phyloP scores from a whole-genome alignment of 805 yeast species.

The Danielozyma ontarioensis region DNA sequence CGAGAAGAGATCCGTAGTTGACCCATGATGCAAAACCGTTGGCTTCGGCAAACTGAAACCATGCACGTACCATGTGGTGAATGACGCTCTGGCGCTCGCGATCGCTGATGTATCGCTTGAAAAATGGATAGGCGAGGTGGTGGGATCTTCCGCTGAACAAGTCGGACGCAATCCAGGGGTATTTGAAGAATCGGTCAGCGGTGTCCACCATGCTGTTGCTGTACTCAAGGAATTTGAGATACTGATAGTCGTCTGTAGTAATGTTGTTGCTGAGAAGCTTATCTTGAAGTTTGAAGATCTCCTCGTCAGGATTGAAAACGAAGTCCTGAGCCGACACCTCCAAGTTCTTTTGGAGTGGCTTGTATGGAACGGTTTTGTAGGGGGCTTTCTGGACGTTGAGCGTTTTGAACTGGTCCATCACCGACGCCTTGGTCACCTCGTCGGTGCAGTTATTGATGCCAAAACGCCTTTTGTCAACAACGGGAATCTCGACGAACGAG shows the following conservation, averaged over 20 bases:
- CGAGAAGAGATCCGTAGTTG: slow-evolving; percentile 20
- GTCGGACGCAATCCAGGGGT: slow-evolving; percentile 36
- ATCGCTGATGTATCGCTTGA: slow-evolving; percentile 28
- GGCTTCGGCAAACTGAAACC: slow-evolving; percentile 34
- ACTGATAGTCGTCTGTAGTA: slow-evolving; percentile 13
- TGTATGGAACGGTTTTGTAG: slow-evolving; percentile 3
- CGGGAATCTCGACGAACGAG: slow-evolving; percentile 23
- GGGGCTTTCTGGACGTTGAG: background rate
- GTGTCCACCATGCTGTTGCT: slow-evolving; percentile 15
- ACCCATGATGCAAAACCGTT: slow-evolving; percentile 24
- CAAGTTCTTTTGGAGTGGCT: slow-evolving; percentile 7
- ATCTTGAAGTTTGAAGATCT: slow-evolving; percentile 19
- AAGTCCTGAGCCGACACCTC: slow-evolving; percentile 21
- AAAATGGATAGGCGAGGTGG: slow-evolving; percentile 30
- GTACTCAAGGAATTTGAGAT: slow-evolving; percentile 24
- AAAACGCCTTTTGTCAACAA: slow-evolving; percentile 18
- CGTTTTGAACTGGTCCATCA: slow-evolving; percentile 5
- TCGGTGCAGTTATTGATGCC: slow-evolving; percentile 6
- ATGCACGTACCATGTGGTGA: slow-evolving; percentile 31
- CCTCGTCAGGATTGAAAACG: slow-evolving; percentile 23
- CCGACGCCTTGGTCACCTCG: slow-evolving; percentile 1
- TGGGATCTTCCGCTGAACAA: slow-evolving; percentile 27
- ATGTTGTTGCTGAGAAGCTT: slow-evolving; percentile 9
- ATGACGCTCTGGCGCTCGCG: slow-evolving; percentile 33
- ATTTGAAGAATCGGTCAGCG: slow-evolving; percentile 31